Evolutionary conservation across 1,284 basidiomycete species (phyloP).

Genomic region (Clitocybe nebularis): DNA sequence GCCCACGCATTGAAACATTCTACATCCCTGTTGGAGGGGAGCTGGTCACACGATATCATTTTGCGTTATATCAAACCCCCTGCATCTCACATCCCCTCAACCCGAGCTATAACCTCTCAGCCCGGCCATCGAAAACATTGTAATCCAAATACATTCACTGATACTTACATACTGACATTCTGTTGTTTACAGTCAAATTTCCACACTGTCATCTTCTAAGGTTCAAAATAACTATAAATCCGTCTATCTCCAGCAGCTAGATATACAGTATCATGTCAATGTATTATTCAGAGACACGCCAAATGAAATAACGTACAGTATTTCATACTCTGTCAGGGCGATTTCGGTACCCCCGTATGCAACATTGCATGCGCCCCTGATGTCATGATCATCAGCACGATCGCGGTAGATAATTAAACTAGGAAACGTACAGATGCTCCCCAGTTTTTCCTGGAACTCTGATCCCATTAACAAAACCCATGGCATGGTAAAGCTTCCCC

Average conservation of each 20-base stretch:
- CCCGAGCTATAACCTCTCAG: no score
- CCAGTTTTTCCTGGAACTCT: slow-evolving; percentile 71
- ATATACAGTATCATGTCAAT: slow-evolving; percentile 1
- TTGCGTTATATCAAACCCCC: no score
- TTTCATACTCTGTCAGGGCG: slow-evolving; percentile 16
- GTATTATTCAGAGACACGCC: neutral
- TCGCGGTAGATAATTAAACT: neutral
- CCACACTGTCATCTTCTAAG: neutral
- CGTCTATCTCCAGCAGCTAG: slow-evolving; percentile 26
- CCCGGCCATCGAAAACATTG: no score
- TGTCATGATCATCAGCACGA: slow-evolving; percentile 1
- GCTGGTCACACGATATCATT: no score
- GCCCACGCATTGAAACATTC: no score
- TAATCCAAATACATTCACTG: neutral
- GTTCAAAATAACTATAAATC: neutral
- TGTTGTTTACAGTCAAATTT: slow-evolving; percentile 1
- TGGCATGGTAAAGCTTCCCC: slow-evolving; percentile 50
- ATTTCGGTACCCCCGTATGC: slow-evolving; percentile 25
- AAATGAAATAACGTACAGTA: slow-evolving; percentile 13
- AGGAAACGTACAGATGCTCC: slow-evolving; percentile 55
- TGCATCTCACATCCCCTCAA: no score
- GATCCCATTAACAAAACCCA: slow-evolving; percentile 43
- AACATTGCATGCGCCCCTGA: slow-evolving; percentile 20
- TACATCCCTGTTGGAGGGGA: no score
- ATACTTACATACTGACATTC: slow-evolving; percentile 7